Evolutionary conservation across 75 land plant species (phyloP), one percentile per base, ranked within the genome.

Genomic region (Isoetes taiwanensis): DNA sequence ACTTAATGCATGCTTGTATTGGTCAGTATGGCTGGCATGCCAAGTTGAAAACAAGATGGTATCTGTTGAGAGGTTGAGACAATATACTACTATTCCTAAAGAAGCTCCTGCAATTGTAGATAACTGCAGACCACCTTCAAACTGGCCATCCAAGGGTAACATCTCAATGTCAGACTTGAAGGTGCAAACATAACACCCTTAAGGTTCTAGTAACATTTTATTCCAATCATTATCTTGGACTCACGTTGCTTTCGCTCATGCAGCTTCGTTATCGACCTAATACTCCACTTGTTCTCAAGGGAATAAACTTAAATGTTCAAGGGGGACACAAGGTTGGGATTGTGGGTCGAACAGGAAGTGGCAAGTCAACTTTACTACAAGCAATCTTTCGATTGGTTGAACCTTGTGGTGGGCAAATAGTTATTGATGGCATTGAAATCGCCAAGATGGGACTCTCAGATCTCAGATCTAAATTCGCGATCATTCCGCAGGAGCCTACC

Each of bases 401-500:
- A 50, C 84, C 97, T 27, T 64, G 70, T 1, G 84, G 73, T 25
- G 97, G 97, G 9, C 62, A 54, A 42, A 82, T 86, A 28, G 53
- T 86, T 33, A 72, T 90, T 14, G 97, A 90, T 59, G 80, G 68
- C 23, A 66, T 86, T 17, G 93, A 90, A 50, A 90, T 90, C 16
- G 57, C 72, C 39, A 66, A 35, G 24, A 39, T 90, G 19, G 97
- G 97, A 14, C 84, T 90, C 37, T 76, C 74, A 65, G 93, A 90
- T 62, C 68, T 90, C 21, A 71, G 97, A 46, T 90, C 97, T 17
- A 73, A 81, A 6, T 80, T 82, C 55, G 86, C 93, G 8, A 90
- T 90, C 61, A 90, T 90, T 50, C 97, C 97, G 16, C 97, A 90
- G 68, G 97, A 90, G 56, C 97, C 97, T 28, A 86, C 83, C 32